Evolutionary conservation across 148 eudicot genomes (phyloP).

Genomic region (Rhododendron kiyosumense): DNA sequence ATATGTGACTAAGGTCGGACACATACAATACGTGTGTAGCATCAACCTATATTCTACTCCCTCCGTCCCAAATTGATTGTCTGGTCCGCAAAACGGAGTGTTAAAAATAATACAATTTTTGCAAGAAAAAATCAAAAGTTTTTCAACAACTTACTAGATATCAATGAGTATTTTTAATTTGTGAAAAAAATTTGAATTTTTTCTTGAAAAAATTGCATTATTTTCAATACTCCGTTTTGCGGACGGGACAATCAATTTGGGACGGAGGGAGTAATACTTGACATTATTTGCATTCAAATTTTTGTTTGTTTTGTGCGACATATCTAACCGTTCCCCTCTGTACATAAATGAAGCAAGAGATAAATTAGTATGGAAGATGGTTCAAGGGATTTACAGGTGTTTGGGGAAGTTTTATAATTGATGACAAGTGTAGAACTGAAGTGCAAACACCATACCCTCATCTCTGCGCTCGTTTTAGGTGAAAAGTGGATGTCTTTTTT

Average conservation of each 20-base stretch:
- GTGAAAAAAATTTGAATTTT: too few species aligned
- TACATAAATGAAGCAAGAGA: neutral
- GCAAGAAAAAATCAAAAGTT: too few species aligned
- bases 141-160: too few species aligned
- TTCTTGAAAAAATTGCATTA: too few species aligned
- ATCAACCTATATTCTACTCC: too few species aligned
- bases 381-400: neutral
- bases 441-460: neutral
- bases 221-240: too few species aligned
- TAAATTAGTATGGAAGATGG: neutral
- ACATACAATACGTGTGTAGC: neutral
- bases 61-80: too few species aligned
- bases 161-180: too few species aligned
- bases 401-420: neutral
- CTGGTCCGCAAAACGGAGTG: too few species aligned
- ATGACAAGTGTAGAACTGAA: neutral
- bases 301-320: neutral
- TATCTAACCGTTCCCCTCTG: neutral
- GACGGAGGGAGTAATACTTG: too few species aligned
- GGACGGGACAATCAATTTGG: too few species aligned
- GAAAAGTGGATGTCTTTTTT: constrained; percentile 28
- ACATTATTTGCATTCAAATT: neutral
- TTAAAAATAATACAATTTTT: too few species aligned
- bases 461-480: neutral
- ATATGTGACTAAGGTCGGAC: neutral